Conservation (phyloP, 257 asterid genomes). For the Primulina huaijiensis region DNA sequence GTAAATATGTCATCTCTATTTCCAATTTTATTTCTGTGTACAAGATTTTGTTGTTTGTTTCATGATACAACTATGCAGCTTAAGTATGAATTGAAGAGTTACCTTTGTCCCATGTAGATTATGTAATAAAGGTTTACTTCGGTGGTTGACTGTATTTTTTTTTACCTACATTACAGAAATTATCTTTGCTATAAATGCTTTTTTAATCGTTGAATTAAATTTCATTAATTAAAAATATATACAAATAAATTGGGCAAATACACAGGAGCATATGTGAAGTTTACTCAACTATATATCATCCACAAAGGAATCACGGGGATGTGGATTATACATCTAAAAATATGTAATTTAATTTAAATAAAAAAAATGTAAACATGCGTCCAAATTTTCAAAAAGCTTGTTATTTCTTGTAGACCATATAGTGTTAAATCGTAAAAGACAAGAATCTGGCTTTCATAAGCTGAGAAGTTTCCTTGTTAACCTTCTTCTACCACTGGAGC, state of each 20-base stretch:
- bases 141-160: background rate
- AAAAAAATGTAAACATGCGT: background rate
- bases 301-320: no score
- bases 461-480: background rate
- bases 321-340: no score
- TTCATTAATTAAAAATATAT: background rate
- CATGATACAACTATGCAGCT: background rate
- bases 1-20: slow-evolving; percentile 24
- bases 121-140: background rate
- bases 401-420: background rate
- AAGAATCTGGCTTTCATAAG: background rate
- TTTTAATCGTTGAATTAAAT: background rate
- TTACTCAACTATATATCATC: no score
- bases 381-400: background rate
- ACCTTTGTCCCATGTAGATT: background rate
- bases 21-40: slow-evolving; percentile 11
- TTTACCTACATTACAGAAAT: background rate
- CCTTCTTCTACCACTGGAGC: background rate
- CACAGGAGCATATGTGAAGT: no score
- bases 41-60: background rate
- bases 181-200: slow-evolving; percentile 9
- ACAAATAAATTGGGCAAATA: no score
- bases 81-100: background rate
- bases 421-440: background rate
- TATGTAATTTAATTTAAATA: background rate